Evolutionary conservation across 2,329 filamentous ascomycete species (phyloP).

Genomic region (Botrytis squamosa): DNA sequence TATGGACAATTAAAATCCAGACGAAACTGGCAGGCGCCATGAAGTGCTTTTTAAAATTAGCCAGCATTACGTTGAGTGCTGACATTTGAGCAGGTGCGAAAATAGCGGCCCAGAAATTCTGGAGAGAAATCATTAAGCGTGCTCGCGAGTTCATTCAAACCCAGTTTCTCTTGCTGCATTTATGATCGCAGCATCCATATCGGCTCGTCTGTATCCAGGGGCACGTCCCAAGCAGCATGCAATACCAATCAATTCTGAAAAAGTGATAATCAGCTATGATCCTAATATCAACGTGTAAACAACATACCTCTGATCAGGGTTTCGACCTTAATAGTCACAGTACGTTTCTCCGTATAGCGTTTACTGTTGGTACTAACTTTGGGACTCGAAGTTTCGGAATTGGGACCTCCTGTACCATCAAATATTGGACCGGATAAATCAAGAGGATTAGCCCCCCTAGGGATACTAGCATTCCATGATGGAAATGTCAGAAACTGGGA

Average conservation of each 20-base stretch:
- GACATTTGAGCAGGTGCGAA: neutral
- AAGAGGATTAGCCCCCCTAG: neutral
- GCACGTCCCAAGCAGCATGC: slow-evolving; percentile 37
- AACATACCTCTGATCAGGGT: slow-evolving; percentile 38
- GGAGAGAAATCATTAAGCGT: neutral
- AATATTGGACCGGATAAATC: slow-evolving; percentile 10
- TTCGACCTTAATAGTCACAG: slow-evolving; percentile 37
- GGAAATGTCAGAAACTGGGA: neutral
- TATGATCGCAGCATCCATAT: slow-evolving; percentile 39
- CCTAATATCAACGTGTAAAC: neutral
- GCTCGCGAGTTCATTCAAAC: neutral
- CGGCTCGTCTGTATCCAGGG: slow-evolving; percentile 37
- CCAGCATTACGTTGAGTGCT: neutral
- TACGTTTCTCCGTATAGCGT: slow-evolving; percentile 25
- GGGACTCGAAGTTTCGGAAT: slow-evolving; percentile 1
- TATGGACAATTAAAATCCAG: neutral
- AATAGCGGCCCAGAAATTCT: no score
- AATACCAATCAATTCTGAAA: slow-evolving; percentile 34
- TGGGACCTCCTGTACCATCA: neutral
- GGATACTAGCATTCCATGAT: slow-evolving; percentile 1
- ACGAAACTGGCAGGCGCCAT: neutral
- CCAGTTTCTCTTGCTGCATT: slow-evolving; percentile 15
- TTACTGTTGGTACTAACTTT: slow-evolving; percentile 3
- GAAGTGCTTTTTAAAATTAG: neutral
- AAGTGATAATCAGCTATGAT: neutral